These are phyloP conservation scores for Colletotrichum costaricense DNA, from an alignment of 2,329 filamentous ascomycete species.

Conservation along the genomic window DNA sequence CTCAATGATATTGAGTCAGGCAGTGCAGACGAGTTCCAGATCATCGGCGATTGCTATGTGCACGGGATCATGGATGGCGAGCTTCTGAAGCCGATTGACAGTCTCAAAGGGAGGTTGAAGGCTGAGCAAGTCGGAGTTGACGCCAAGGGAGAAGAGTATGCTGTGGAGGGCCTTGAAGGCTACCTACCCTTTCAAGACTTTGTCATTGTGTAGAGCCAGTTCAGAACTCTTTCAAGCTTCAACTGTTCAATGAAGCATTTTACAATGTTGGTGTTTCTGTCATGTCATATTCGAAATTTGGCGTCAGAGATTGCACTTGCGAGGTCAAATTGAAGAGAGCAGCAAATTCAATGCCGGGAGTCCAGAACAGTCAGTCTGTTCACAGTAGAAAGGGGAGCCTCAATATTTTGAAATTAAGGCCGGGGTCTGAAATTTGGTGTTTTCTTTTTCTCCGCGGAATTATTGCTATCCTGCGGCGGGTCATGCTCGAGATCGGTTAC, in stretches of 20 bases:
- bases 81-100: background rate
- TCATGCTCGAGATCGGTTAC: background rate
- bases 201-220: background rate
- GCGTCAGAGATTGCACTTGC: too few relatives aligned
- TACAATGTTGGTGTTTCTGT: too few relatives aligned
- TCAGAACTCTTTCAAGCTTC: too few relatives aligned
- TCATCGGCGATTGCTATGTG: constrained; percentile 18
- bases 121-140: background rate
- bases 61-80: constrained; percentile 15
- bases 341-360: too few relatives aligned
- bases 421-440: background rate
- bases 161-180: background rate
- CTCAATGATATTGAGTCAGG: background rate
- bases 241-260: too few relatives aligned
- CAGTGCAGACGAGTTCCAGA: background rate
- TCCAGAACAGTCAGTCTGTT: too few relatives aligned
- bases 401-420: background rate
- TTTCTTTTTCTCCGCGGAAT: background rate
- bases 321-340: too few relatives aligned
- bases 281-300: too few relatives aligned
- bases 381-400: too few relatives aligned
- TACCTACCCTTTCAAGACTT: background rate
- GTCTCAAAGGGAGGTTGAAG: background rate
- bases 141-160: background rate
- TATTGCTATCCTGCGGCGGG: background rate